Evolutionary conservation across 1,284 basidiomycete species (phyloP).

Genomic region (Cutaneotrichosporon sp.): DNA sequence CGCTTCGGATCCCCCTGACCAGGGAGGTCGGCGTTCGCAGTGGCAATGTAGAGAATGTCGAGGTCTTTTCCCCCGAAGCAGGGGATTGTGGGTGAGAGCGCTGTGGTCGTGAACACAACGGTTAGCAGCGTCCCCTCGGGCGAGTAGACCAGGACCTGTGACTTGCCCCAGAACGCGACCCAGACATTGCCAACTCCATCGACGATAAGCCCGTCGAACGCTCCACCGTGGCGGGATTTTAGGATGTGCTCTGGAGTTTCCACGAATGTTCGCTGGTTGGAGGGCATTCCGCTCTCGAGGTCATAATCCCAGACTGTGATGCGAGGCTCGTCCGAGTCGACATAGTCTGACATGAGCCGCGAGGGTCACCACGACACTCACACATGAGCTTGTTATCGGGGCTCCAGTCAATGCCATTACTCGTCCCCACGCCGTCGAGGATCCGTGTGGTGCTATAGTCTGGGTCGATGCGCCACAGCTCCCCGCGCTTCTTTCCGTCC

Average conservation of each 20-base stretch:
- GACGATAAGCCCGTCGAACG: conserved; percentile 45
- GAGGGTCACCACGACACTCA: conserved; percentile 16
- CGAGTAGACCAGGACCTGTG: conserved; percentile 36
- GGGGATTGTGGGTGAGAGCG: conserved; percentile 39
- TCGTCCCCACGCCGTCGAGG: conserved; percentile 32
- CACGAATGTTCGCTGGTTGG: conserved; percentile 31
- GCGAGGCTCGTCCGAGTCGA: conserved; percentile 38
- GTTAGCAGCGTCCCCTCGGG: conserved; percentile 36
- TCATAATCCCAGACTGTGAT: conserved; percentile 40
- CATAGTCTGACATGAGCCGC: conserved; percentile 34
- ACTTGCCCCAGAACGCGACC: conserved; percentile 45
- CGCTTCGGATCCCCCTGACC: conserved; percentile 26
- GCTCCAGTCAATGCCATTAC: conserved; percentile 47
- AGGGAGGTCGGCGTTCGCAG: conserved; percentile 30
- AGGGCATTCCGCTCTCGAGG: conserved; percentile 24
- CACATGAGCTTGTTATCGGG: conserved; percentile 43
- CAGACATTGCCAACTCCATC: conserved; percentile 45
- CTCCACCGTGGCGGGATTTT: no score
- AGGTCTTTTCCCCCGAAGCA: conserved; percentile 43
- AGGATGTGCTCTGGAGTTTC: no score
- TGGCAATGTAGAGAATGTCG: conserved; percentile 37
- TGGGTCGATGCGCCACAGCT: conserved; percentile 35
- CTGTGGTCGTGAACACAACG: conserved; percentile 26
- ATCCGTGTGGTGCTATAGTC: conserved; percentile 27
- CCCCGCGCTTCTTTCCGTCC: conserved; percentile 22